Evolutionary conservation across 2,329 filamentous ascomycete genomes (phyloP).

Genomic region (Paecilomyces dactylethromorphus): DNA sequence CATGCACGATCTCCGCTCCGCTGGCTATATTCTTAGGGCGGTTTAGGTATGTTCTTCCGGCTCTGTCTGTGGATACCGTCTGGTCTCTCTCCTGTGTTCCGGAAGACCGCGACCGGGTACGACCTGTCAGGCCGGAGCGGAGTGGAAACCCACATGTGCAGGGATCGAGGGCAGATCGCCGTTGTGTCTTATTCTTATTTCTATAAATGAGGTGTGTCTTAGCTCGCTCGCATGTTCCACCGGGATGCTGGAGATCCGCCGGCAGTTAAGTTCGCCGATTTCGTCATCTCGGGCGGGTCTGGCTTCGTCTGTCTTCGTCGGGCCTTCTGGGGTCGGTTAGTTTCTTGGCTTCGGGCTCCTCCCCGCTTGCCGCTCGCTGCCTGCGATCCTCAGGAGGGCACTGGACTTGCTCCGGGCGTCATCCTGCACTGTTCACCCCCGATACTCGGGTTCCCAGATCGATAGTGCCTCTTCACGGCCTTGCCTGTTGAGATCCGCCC

Average conservation of each 20-base stretch:
- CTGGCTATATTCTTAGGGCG: not conserved
- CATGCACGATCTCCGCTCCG: not conserved
- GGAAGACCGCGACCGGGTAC: no score
- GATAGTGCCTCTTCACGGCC: not conserved
- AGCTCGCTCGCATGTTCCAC: no score
- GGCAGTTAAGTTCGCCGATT: not conserved
- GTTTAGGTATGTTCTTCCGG: no score
- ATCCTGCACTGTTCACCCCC: not conserved
- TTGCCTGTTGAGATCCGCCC: not conserved
- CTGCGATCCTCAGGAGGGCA: not conserved
- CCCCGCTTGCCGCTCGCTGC: not conserved
- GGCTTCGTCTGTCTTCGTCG: not conserved
- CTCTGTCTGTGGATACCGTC: no score
- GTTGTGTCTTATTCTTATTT: no score
- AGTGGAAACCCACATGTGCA: no score
- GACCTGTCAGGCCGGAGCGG: no score
- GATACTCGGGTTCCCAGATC: not conserved
- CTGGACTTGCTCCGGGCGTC: not conserved
- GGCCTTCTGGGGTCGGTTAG: not conserved
- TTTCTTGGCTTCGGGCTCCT: not conserved
- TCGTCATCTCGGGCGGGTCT: not conserved
- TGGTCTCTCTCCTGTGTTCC: no score
- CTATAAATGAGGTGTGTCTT: no score
- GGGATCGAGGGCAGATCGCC: no score
- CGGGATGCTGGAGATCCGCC: no score